phyloP scores from a whole-genome alignment of 495 filamentous ascomycete genomes.

The Penicillium antarcticum region DNA sequence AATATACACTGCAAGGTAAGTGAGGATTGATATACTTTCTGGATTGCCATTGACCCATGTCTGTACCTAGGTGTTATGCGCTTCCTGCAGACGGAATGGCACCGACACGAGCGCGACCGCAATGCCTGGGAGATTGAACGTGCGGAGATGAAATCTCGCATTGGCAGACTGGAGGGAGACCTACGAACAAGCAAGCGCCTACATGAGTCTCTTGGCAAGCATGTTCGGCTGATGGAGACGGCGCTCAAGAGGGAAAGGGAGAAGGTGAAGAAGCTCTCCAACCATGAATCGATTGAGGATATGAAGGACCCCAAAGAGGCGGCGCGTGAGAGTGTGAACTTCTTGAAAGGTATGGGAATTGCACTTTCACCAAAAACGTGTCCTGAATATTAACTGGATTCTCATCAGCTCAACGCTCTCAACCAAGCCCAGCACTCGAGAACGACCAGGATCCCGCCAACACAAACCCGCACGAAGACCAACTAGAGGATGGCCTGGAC shows the following conservation, averaged over 20 bases:
- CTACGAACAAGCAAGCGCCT: constrained; percentile 77
- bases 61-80: constrained; percentile 83
- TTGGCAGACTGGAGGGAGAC: constrained; percentile 92
- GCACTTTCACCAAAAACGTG: background rate
- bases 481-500: constrained; percentile 51
- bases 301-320: constrained; percentile 40
- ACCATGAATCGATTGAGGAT: constrained; percentile 48
- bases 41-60: constrained; percentile 5
- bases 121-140: constrained; percentile 99
- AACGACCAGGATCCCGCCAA: constrained; percentile 34
- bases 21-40: background rate
- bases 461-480: constrained; percentile 58
- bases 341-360: constrained; percentile 34
- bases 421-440: constrained; percentile 36
- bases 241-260: constrained; percentile 76
- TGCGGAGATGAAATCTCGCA: constrained; percentile 98
- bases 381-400: background rate
- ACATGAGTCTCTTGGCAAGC: constrained; percentile 82
- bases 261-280: constrained; percentile 42
- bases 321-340: constrained; percentile 40
- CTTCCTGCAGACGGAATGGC: constrained; percentile 99
- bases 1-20: constrained; percentile 95
- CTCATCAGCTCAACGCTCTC: constrained; percentile 34
- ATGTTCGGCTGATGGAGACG: constrained; percentile 85
- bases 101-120: constrained; percentile 93